Evolutionary conservation across 768 basidiomycete species (phyloP), one percentile per base, ranked within the genome.

Genomic region (Coprinopsis marcescibilis): DNA sequence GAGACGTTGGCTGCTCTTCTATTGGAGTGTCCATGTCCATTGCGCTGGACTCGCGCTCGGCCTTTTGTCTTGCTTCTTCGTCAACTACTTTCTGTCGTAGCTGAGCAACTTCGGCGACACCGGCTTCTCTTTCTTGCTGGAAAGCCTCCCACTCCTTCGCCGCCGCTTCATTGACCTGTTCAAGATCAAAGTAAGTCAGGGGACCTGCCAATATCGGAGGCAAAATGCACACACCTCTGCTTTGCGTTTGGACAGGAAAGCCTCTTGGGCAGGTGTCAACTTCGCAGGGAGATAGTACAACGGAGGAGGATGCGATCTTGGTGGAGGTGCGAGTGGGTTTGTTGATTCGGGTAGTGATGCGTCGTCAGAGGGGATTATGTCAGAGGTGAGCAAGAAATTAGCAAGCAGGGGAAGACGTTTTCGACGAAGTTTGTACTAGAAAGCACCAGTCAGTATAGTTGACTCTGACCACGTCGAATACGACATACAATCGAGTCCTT

Each of bases 401-500:
- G 85, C 76, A 32, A 89, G 67, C 15, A 84, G 57, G 3, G 87
- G 85, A n/a, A 86, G 69, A 45, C 84, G 78, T 58, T 72, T 78
- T 34, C 78, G 74, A 51, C 87, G 81, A 51, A 83, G 75, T 62
- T 88, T 88, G 64, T 83, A 78, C 87, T 89, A 52, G 37, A 39
- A 7, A 39, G 20, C 32, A 20, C 25, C 4, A n/a, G 47, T 46
- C 45, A 43, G 44, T 30, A 29, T 42, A 12, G 19, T 11, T 24
- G 20, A n/a, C n/a, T 23, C 33, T 29, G 17, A 21, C 20, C 19
- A 15, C 26, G 15, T 33, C 20, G 19, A 15, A 75, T n/a, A n/a
- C n/a, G n/a, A n/a, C 87, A 46, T 58, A 88, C 87, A 54, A 90
- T 78, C 6, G 84, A 88, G 56, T 89, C 87, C 64, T 82, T 85